Evolutionary conservation across 352 stramenopile species (phyloP), one percentile per base, ranked within the genome.

Genomic region (Plasmopara viticola): DNA sequence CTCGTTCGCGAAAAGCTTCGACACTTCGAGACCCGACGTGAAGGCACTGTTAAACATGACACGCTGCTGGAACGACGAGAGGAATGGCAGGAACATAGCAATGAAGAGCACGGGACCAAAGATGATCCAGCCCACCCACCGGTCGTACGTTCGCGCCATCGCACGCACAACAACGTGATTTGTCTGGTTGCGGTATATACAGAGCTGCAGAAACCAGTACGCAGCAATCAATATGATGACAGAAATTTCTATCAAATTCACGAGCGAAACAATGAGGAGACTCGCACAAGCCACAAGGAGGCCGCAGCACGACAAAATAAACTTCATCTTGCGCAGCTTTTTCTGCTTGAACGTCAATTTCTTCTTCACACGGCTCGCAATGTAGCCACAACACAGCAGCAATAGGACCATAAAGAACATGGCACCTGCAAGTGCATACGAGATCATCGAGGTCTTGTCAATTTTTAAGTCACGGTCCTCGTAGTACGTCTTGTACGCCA

Each of bases 21-120:
- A 92, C 31, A 94, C 84, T 42, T 94, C 84, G 0, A 94, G 60
- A 0, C 84, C 84, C 5, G 84, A 88, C 42, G 81, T 94, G 64
- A 94, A 94, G 9, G 84, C 84, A 62, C 85, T 90, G 65, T 94
- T 94, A 61, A 94, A 94, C 84, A 94, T 94, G 43, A 94, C 78
- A 48, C 84, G 81, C 64, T 94, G 81, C 67, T 94, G 84, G 75
- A 92, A 94, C 15, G 68, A 63, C 35, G 79, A 74, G 31, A 94
- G 76, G 70, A 94, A 94, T 8, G 84, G 84, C 55, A 94, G 63
- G 72, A 94, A 94, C 84, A 94, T 94, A 28, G 81, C 66, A 33
- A 94, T 78, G 56, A 94, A 87, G 58, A 94, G 80, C 58, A 94
- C 86, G 15, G 84, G 84, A 4, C 84, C 84, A 47, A 94, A 90